Evolutionary conservation across 257 asterid genomes (phyloP), one percentile per base, ranked within the genome.

Genomic region (Marsdenia floribunda): DNA sequence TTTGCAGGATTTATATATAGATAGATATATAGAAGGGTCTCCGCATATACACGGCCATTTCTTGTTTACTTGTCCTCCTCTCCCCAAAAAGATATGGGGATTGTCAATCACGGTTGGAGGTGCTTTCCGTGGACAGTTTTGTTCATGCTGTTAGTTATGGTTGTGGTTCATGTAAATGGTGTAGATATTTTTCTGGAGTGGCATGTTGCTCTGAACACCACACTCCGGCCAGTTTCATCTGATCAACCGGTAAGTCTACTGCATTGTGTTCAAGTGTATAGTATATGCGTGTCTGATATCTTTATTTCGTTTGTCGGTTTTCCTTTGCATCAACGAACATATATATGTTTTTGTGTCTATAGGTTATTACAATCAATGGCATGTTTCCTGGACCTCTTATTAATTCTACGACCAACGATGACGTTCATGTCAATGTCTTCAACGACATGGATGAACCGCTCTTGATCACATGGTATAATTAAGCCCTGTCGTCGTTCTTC

Each of bases 331-430:
- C 11, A 35, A 63, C 26, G 5, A 6, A 44, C 10, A 44, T 44
- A 44, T 44, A 7, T 44, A 6, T 16, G 13, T 35, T 64, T 35
- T 16, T 18, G 12, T n/a, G 46, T 33, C 22, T 5, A 35, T 65
- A 90, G 96, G 93, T 92, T 68, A 87, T 92, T 47, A 88, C 96
- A 6, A 83, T 92, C 71, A 92, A 92, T 69, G 89, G 84, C 53
- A 67, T 82, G 77, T 92, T 92, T 76, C 97, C 97, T 2, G 97
- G 97, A 7, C 97, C 97, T 70, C 83, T 89, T 5, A 70, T 92
- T 26, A 92, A 90, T 35, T 86, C 86, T 0, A 71, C 96, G 1
- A 92, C 96, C 5, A 79, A 87, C 16, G 97, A 92, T 71, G 64
- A 77, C 38, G 60, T 92, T 24, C 87, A 90, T 69, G 71, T 89